A percentile compares a stretch with the other conserved stretches of the same genome.
Evolutionary conservation across 495 filamentous ascomycete species (phyloP).

Genomic region (Platismatia glauca): DNA sequence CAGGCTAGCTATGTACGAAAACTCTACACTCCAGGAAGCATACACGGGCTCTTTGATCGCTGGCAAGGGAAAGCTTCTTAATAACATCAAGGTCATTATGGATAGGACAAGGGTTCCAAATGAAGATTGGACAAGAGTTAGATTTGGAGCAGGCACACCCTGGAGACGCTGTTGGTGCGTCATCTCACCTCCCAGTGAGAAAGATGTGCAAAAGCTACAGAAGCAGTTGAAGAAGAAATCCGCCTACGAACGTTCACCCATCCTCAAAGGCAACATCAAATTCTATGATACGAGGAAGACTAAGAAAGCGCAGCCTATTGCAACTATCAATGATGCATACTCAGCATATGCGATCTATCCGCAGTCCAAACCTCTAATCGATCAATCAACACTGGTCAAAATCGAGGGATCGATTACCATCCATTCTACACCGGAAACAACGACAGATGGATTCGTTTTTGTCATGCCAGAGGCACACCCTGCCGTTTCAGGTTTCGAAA

Average conservation of each 20-base stretch:
- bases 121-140: slow-evolving; percentile 91
- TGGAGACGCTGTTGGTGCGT: slow-evolving; percentile 98
- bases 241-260: slow-evolving; percentile 63
- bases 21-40: slow-evolving; percentile 85
- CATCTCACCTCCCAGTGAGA: slow-evolving; percentile 83
- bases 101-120: slow-evolving; percentile 63
- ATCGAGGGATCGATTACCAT: slow-evolving; percentile 86
- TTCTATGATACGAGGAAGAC: slow-evolving; percentile 94
- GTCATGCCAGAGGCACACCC: slow-evolving; percentile 93
- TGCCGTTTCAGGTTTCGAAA: slow-evolving; percentile 88
- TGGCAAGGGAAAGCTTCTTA: slow-evolving; percentile 80
- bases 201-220: slow-evolving; percentile 72
- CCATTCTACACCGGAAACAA: slow-evolving; percentile 61
- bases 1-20: slow-evolving; percentile 89
- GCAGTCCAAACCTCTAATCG: slow-evolving; percentile 83
- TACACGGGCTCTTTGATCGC: slow-evolving; percentile 95
- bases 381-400: slow-evolving; percentile 89
- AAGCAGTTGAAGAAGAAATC: slow-evolving; percentile 80
- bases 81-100: slow-evolving; percentile 80
- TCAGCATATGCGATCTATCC: slow-evolving; percentile 94
- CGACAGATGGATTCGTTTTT: slow-evolving; percentile 88
- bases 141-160: slow-evolving; percentile 92
- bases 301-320: slow-evolving; percentile 85
- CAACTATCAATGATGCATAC: slow-evolving; percentile 82
- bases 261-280: slow-evolving; percentile 78